Percentiles rank a stretch among this genome's conserved stretches.
These are phyloP conservation scores for Casuarina cunninghamiana DNA, from an alignment of 306 rosid genomes.

Conservation along the genomic window DNA sequence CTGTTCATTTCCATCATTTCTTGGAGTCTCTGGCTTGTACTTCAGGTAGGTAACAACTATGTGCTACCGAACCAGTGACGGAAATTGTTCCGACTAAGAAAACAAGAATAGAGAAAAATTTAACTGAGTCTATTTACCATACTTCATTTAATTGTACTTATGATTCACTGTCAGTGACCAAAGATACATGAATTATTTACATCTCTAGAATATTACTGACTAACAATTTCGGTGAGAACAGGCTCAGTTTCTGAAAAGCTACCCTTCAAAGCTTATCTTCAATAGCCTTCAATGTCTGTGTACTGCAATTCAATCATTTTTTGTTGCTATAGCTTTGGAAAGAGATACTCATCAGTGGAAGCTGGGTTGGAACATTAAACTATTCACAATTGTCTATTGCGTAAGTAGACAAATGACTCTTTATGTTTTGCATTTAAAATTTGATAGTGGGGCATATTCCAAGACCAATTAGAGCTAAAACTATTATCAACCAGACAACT, in stretches of 20 bases:
- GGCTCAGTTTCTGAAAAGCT: constrained; percentile 45
- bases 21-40: constrained; percentile 56
- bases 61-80: too few species aligned
- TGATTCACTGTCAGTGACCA: background rate
- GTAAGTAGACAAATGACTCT: constrained; percentile 31
- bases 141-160: too few species aligned
- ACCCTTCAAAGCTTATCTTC: constrained; percentile 48
- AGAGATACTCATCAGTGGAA: constrained; percentile 55
- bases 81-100: too few species aligned
- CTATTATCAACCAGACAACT: background rate
- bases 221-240: constrained; percentile 11
- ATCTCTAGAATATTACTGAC: background rate
- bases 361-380: constrained; percentile 49
- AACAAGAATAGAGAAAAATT: too few species aligned
- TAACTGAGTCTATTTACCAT: too few species aligned
- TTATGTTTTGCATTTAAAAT: background rate
- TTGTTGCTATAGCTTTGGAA: constrained; percentile 51
- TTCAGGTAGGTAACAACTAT: constrained; percentile 40
- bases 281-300: constrained; percentile 45
- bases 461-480: background rate
- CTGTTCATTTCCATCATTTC: constrained; percentile 30
- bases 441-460: constrained; percentile 22
- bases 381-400: constrained; percentile 40
- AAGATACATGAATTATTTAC: background rate
- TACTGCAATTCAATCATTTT: constrained; percentile 52